Conservation (phyloP, 75 land plant genomes). For the Selaginella moellendorffii region DNA sequence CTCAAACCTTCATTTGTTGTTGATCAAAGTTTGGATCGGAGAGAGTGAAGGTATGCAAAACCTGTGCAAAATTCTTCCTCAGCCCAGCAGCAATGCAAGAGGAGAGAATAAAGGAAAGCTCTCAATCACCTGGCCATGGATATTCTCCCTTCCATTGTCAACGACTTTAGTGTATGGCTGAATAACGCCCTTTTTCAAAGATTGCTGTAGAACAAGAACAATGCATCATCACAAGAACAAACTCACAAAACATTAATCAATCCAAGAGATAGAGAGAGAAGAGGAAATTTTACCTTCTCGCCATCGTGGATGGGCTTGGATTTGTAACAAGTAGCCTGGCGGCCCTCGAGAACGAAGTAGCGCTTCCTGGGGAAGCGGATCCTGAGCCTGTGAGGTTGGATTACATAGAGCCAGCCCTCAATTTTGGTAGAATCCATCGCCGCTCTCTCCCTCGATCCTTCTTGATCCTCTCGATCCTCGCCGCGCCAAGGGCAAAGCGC, state of each 20-base stretch:
- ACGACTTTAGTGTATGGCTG: conserved; percentile 58
- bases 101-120: too few relatives aligned
- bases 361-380: conserved; percentile 44
- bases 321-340: conserved; percentile 41
- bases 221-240: too few relatives aligned
- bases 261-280: too few relatives aligned
- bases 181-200: conserved; percentile 59
- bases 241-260: too few relatives aligned
- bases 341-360: conserved; percentile 44
- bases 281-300: conserved; percentile 38
- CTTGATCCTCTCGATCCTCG: too few relatives aligned
- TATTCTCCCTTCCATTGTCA: conserved; percentile 66
- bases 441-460: too few relatives aligned
- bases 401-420: conserved; percentile 71
- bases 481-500: too few relatives aligned
- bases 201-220: conserved; percentile 35
- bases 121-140: conserved; percentile 53
- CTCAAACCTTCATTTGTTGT: not conserved
- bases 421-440: conserved; percentile 14
- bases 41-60: conserved; percentile 1
- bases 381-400: conserved; percentile 43
- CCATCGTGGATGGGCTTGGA: conserved; percentile 28
- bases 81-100: not conserved
- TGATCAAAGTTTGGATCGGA: conserved; percentile 5
- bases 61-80: not conserved